A percentile compares a stretch with the other conserved stretches of the same genome.
Conservation (phyloP, 1,139 yeast genomes). For the Yamadazyma trypodendri region DNA sequence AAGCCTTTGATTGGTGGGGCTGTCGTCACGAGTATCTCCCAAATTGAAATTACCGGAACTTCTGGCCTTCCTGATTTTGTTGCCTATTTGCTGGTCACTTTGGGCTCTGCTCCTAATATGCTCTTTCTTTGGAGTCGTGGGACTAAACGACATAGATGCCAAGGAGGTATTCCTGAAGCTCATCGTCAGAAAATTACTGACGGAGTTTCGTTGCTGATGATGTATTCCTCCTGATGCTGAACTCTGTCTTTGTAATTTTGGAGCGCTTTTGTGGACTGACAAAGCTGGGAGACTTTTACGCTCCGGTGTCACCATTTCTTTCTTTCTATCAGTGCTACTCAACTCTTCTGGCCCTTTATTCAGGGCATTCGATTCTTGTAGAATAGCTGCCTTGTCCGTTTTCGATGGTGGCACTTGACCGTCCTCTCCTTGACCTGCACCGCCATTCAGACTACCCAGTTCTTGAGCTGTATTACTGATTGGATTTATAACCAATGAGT, state of each 20-base stretch:
- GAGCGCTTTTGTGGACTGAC: constrained; percentile 10
- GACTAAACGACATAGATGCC: constrained; percentile 18
- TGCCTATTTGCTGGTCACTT: constrained; percentile 10
- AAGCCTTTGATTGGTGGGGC: constrained; percentile 14
- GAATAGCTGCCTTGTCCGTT: not conserved
- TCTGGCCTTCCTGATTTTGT: constrained; percentile 30
- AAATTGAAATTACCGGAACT: constrained; percentile 34
- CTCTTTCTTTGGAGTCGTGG: constrained; percentile 9
- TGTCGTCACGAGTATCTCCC: not conserved
- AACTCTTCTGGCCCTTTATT: not conserved
- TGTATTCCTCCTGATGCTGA: constrained; percentile 16
- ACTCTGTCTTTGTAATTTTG: constrained; percentile 23
- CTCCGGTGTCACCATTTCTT: constrained; percentile 13
- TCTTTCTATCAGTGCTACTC: not conserved
- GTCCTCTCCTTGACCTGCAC: too few relatives aligned
- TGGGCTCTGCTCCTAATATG: constrained; percentile 8
- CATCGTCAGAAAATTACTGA: constrained; percentile 20
- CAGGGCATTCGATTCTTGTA: too few relatives aligned
- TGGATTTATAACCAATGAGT: constrained; percentile 8
- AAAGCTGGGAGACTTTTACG: constrained; percentile 8
- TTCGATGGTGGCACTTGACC: not conserved
- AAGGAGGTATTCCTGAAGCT: constrained; percentile 26
- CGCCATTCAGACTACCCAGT: too few relatives aligned
- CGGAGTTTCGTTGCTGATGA: constrained; percentile 25
- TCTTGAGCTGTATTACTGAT: constrained; percentile 4